Base-by-base conservation (phyloP, 2,329 filamentous ascomycete genomes). In the Oidium heveae region DNA sequence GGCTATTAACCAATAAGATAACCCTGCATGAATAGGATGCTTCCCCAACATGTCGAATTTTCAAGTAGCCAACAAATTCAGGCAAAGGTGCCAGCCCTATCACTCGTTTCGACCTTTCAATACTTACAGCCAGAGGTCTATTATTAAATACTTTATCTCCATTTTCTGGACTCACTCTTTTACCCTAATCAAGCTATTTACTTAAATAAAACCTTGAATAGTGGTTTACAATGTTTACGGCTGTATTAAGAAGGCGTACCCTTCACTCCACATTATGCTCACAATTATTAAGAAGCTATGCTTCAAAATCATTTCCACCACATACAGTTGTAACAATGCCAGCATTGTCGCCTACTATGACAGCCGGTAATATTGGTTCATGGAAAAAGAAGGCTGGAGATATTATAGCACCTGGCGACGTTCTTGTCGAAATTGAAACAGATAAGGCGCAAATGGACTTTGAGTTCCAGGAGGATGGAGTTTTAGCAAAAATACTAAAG, bases 371-470 rank as follows among this genome's bases (percentile, higher is more conserved):
- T 74, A 94, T 98, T 69, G 93, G 91, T 64, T 74, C 80, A 60
- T 98, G 91, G 91, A 86, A 96, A 74, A 98, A 96, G 79, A 93
- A 95, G 74, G 75, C 80, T 61, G 91, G 91, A 66, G 91, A 98
- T 69, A 66, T 74, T 59, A 81, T 98, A 68, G 73, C 78, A 56
- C 88, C 93, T 54, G 91, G 91, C 68, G 91, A 98, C 68, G 91
- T 98, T 50, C 73, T 98, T 62, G 88, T 94, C 62, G 88, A 94
- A 75, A 94, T 96, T 65, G 91, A 98, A 77, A 98, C 91, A 64
- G 91, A 98, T 72, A 98, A 98, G 77, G 91, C 91, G 60, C 91
- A 96, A 74, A 98, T 98, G 91, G 91, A 98, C 74, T 96, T 98
- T 68, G 91, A 98, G 71, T 96, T 94, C 72, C 91, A 98, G 71